These are phyloP conservation scores for Irpex lacteus DNA, from an alignment of 1,284 basidiomycete species.

Conservation along the genomic window DNA sequence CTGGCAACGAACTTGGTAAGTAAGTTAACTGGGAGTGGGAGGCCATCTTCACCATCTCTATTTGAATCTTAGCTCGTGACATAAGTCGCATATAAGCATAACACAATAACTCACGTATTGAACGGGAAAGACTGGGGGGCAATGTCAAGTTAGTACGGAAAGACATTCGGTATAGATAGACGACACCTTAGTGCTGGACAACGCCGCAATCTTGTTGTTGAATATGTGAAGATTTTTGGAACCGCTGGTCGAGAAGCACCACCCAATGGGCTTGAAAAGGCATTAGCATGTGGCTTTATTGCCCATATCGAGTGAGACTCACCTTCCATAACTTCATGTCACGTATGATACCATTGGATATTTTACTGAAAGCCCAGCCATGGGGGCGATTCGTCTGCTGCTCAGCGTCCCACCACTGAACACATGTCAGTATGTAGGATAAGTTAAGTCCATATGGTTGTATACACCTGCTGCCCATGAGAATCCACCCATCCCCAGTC, in stretches of 20 bases:
- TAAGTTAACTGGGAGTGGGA: not conserved
- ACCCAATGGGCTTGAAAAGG: constrained; percentile 46
- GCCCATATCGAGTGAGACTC: not conserved
- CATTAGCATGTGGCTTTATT: not conserved
- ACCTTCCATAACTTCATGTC: constrained; percentile 65
- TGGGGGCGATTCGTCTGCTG: constrained; percentile 56
- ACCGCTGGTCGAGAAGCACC: constrained; percentile 54
- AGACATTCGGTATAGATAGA: not conserved
- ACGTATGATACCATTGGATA: constrained; percentile 49
- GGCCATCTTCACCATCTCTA: not conserved
- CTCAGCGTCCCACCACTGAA: constrained; percentile 58
- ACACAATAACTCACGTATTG: constrained; percentile 47
- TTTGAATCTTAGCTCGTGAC: not conserved
- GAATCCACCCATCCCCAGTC: constrained; percentile 62
- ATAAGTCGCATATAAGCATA: not conserved
- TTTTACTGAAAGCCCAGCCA: constrained; percentile 50
- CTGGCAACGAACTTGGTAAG: constrained; percentile 23
- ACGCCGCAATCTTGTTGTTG: constrained; percentile 53
- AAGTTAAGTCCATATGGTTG: not conserved
- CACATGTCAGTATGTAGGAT: not conserved
- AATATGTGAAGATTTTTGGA: constrained; percentile 47
- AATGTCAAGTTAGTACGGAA: not conserved
- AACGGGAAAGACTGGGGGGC: constrained; percentile 51
- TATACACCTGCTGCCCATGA: constrained; percentile 51
- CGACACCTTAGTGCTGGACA: constrained; percentile 36